Base-by-base conservation (phyloP, 768 basidiomycete genomes). In the Tricholomella constricta region DNA sequence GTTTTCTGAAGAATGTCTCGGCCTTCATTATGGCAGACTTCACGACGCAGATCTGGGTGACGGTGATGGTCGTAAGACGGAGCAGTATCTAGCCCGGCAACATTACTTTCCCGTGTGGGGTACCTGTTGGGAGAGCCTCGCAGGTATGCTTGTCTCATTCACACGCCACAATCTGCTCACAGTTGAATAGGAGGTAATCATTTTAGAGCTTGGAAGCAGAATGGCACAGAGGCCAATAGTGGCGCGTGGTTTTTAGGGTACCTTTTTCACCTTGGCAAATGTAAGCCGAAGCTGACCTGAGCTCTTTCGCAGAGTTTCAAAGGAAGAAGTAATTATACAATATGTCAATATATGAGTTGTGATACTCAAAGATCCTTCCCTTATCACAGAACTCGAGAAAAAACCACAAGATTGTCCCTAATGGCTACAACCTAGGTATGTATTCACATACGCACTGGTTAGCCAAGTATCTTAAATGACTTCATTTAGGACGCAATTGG, bases 121-220 rank as follows among this genome's bases (percentile, higher is more conserved):
- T 23, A 90, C 90, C 0, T 94, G 92, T 68, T 91, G 92, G 88
- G 91, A 94, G 75, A 90, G 84, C 61, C 68, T 94, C 20, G 78
- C 84, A 58, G 86, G 86, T 78, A 67, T 55, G 26, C 19, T 46
- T n/a, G 20, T 4, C 15, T 41, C 0, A 37, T 45, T 32, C 11
- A 27, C 45, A 14, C 6, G 32, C 23, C 32, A n/a, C 25, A 6
- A 26, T 56, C 29, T 19, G 27, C 25, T 12, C 20, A 10, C 45
- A 22, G 31, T 37, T 62, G 25, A 25, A 46, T 51, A 79, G 91
- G 91, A n/a, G 92, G 91, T 2, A 86, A 94, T 52, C 93, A 94
- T 64, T 94, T 90, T 62, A 80, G 91, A 44, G 90, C 90, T 7
- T 94, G 91, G 91, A 85, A 83, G 63, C 91, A 94, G 76, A 91